These are phyloP conservation scores for Thalassiosira livingstoniorum DNA, from an alignment of 352 stramenopile species.

Conservation along the genomic window DNA sequence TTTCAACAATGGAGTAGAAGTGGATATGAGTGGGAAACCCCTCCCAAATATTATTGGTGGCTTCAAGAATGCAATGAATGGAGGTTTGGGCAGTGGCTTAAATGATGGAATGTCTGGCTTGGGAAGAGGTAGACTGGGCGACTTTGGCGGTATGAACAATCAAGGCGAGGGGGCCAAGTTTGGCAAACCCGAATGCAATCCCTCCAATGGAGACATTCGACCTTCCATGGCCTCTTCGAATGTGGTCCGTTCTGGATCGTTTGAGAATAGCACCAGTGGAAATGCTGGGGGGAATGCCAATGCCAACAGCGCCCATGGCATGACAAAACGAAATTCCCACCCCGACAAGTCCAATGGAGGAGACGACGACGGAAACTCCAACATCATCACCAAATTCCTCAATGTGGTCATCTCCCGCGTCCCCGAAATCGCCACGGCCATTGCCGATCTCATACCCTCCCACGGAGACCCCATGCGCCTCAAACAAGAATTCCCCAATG, in stretches of 20 bases:
- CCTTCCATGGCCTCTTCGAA: too few species aligned
- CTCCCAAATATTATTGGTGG: not conserved
- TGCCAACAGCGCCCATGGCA: not conserved
- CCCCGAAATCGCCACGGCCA: slow-evolving; percentile 34
- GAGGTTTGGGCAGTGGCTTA: not conserved
- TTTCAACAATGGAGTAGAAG: slow-evolving; percentile 50
- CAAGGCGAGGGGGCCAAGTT: too few species aligned
- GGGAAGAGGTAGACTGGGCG: too few species aligned
- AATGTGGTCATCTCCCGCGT: slow-evolving; percentile 32
- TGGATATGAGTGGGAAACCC: slow-evolving; percentile 41
- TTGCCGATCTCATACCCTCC: not conserved
- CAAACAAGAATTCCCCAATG: slow-evolving; percentile 10
- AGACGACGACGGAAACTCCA: not conserved
- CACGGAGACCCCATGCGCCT: not conserved
- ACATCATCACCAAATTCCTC: slow-evolving; percentile 44
- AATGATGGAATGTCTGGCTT: not conserved
- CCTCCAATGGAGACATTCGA: too few species aligned
- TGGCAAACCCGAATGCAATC: too few species aligned
- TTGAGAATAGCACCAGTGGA: not conserved
- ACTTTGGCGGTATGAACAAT: too few species aligned
- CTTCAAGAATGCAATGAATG: not conserved
- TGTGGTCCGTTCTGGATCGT: too few species aligned
- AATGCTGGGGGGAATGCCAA: not conserved
- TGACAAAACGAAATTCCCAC: not conserved
- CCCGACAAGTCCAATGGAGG: not conserved